A percentile compares a stretch with the other conserved stretches of the same genome.
Conservation (phyloP, 371 early-diverging fungal genomes). For the Mortierella polycephala region DNA sequence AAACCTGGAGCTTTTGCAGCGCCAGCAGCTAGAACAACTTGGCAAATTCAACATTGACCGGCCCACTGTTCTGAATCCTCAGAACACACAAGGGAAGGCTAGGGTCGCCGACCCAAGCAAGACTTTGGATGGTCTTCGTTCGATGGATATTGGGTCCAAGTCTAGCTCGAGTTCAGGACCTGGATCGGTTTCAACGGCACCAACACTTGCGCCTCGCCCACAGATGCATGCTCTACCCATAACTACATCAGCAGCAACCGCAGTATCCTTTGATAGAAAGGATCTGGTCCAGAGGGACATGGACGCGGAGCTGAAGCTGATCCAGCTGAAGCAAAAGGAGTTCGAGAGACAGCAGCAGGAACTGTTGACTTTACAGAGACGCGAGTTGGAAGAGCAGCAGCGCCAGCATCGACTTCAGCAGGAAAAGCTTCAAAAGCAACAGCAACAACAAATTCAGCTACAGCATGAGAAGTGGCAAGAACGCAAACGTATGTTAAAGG, state of each 20-base stretch:
- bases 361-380: constrained; percentile 19
- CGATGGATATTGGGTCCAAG: constrained; percentile 3
- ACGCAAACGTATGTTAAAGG: constrained; percentile 30
- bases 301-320: constrained; percentile 46
- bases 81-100: constrained; percentile 34
- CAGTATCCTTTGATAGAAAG: constrained; percentile 8
- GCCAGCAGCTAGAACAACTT: constrained; percentile 45
- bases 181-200: constrained; percentile 1
- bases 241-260: background rate
- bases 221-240: background rate
- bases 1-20: constrained; percentile 31
- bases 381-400: constrained; percentile 43
- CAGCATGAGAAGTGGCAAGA: constrained; percentile 55
- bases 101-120: constrained; percentile 35
- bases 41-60: constrained; percentile 26
- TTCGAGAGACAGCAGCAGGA: constrained; percentile 44
- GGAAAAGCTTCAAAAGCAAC: constrained; percentile 48
- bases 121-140: constrained; percentile 42
- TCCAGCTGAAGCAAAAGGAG: constrained; percentile 39
- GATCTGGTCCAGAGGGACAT: constrained; percentile 25
- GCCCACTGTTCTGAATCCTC: background rate
- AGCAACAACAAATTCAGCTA: constrained; percentile 43
- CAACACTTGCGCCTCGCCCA: constrained; percentile 15
- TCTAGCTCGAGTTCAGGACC: background rate
- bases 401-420: constrained; percentile 45